A percentile compares a stretch with the other conserved stretches of the same genome.
These are phyloP conservation scores for Colletotrichum sp. DNA, from an alignment of 2,329 filamentous ascomycete genomes.

Conservation along the genomic window DNA sequence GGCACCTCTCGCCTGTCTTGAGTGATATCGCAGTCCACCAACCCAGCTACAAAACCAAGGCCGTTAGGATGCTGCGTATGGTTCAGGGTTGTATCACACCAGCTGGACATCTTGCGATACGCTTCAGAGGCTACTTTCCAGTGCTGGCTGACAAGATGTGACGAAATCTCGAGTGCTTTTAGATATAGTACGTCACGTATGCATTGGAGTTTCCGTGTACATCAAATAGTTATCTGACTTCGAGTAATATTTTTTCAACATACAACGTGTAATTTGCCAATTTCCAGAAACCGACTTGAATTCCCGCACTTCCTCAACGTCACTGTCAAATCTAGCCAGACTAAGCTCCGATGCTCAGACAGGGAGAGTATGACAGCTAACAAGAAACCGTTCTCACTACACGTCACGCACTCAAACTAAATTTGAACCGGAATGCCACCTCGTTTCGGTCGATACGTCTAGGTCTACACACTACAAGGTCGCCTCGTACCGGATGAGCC, in stretches of 20 bases:
- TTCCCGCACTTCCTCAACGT: too few relatives aligned
- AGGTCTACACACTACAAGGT: not conserved
- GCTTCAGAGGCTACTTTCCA: not conserved
- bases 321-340: too few relatives aligned
- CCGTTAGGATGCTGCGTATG: not conserved
- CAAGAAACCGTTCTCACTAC: too few relatives aligned
- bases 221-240: accelerated
- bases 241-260: too few relatives aligned
- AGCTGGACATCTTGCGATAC: not conserved
- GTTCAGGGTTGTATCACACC: not conserved
- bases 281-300: too few relatives aligned
- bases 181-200: accelerated
- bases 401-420: accelerated
- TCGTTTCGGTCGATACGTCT: accelerated
- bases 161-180: too few relatives aligned
- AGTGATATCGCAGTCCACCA: not conserved
- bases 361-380: too few relatives aligned
- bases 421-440: not conserved
- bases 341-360: too few relatives aligned
- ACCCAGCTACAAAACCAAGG: not conserved
- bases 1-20: not conserved
- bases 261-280: too few relatives aligned
- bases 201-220: too few relatives aligned
- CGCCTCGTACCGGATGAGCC: not conserved
- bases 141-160: accelerated